These are phyloP conservation scores for Sabuloglossum arenarium DNA, from an alignment of 495 filamentous ascomycete species.

Conservation along the genomic window DNA sequence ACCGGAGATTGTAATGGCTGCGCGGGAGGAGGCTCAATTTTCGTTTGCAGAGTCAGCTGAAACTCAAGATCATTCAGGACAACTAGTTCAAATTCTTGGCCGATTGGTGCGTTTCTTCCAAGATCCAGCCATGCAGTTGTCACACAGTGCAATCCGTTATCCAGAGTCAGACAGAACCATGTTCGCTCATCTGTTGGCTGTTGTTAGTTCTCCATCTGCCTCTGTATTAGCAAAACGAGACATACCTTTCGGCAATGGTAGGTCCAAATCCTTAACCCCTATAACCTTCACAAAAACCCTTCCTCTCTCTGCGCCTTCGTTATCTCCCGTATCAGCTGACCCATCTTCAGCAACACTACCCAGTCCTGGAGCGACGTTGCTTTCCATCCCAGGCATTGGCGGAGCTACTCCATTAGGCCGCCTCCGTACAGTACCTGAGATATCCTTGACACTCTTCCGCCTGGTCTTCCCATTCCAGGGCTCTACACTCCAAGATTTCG, in stretches of 20 bases:
- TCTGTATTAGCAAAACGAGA: background rate
- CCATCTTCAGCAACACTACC: constrained; percentile 35
- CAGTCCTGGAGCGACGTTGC: constrained; percentile 44
- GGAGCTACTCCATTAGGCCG: constrained; percentile 48
- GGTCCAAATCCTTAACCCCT: constrained; percentile 81
- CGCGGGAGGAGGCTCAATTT: constrained; percentile 58
- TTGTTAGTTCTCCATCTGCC: background rate
- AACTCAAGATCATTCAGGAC: constrained; percentile 95
- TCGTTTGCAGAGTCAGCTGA: constrained; percentile 87
- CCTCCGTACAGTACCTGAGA: constrained; percentile 39
- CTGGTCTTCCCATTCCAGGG: constrained; percentile 76
- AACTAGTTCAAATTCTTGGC: constrained; percentile 94
- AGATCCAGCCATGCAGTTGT: constrained; percentile 91
- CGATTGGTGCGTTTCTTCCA: constrained; percentile 81
- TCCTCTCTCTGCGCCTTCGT: constrained; percentile 76
- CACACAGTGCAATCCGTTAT: constrained; percentile 94
- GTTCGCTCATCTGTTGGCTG: constrained; percentile 52
- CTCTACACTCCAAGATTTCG: constrained; percentile 84
- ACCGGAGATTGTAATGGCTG: constrained; percentile 31
- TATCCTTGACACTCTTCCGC: constrained; percentile 40
- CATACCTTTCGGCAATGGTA: constrained; percentile 80
- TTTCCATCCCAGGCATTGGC: constrained; percentile 74
- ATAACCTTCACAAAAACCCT: constrained; percentile 93
- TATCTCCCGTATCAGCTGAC: constrained; percentile 28
- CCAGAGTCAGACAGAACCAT: constrained; percentile 82